Percentiles rank a stretch among this genome's conserved stretches.
phyloP scores from a whole-genome alignment of 352 stramenopile genomes.

The Phytophthora vignae region DNA sequence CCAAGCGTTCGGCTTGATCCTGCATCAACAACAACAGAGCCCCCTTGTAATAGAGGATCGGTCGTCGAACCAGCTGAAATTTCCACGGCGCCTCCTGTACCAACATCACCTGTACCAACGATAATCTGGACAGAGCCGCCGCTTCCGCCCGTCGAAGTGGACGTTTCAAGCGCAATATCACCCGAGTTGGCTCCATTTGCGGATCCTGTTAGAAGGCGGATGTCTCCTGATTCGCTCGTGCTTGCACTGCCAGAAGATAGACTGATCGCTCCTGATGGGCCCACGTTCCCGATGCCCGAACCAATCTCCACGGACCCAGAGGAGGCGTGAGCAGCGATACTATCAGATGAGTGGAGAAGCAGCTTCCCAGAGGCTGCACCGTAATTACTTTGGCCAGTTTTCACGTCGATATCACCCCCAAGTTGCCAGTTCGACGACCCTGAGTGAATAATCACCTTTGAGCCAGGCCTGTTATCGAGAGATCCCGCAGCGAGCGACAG shows the following conservation, averaged over 20 bases:
- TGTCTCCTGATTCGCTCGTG: constrained; percentile 24
- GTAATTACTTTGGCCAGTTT: constrained; percentile 45
- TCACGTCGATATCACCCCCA: constrained; percentile 50
- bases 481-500: constrained; percentile 39
- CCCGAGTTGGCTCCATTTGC: constrained; percentile 26
- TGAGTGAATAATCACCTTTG: constrained; percentile 39
- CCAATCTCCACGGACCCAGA: constrained; percentile 35
- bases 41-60: constrained; percentile 11
- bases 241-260: constrained; percentile 27
- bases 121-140: constrained; percentile 21
- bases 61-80: constrained; percentile 19
- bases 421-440: constrained; percentile 45
- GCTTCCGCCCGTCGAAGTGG: constrained; percentile 12
- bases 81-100: constrained; percentile 17
- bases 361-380: constrained; percentile 37
- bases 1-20: constrained; percentile 11
- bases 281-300: constrained; percentile 25
- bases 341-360: constrained; percentile 28
- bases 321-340: constrained; percentile 15
- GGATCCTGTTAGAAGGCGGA: constrained; percentile 27
- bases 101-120: constrained; percentile 19
- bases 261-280: constrained; percentile 28
- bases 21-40: constrained; percentile 5
- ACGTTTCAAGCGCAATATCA: constrained; percentile 19
- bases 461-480: constrained; percentile 51